phyloP scores from a whole-genome alignment of 441 rosid genomes.

The Corymbia citriodora region DNA sequence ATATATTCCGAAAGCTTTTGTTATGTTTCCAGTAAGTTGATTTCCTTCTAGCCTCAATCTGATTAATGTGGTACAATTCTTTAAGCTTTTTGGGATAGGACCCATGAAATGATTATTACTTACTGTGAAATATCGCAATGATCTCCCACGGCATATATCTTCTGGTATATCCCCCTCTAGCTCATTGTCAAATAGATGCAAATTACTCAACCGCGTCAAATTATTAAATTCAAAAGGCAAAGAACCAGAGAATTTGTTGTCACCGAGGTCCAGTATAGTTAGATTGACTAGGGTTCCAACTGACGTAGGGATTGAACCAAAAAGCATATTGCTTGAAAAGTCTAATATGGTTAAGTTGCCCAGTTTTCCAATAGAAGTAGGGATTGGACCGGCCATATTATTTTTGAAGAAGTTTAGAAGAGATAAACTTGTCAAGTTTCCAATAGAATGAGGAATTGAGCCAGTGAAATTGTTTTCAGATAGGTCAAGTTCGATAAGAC shows the following conservation, averaged over 20 bases:
- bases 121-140: neutral
- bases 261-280: fast-evolving
- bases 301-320: too few species aligned
- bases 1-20: neutral
- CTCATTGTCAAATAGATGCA: neutral
- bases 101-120: fast-evolving
- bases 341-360: fast-evolving
- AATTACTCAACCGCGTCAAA: fast-evolving
- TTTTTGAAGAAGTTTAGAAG: too few species aligned
- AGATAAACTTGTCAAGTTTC: too few species aligned
- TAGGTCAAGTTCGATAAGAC: neutral
- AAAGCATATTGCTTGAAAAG: neutral
- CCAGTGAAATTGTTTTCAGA: neutral
- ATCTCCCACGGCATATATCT: neutral
- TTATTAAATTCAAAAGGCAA: neutral
- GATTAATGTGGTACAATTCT: fast-evolving
- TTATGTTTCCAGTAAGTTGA: neutral
- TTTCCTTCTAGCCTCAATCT: neutral
- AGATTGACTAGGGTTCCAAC: neutral
- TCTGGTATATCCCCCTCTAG: neutral
- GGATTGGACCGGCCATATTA: neutral
- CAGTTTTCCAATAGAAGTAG: neutral
- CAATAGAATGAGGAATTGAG: neutral
- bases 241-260: neutral
- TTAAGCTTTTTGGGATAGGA: neutral